A percentile compares a stretch with the other conserved stretches of the same genome.
phyloP scores from a whole-genome alignment of 208 protist species.

The Crithidia expoeki region DNA sequence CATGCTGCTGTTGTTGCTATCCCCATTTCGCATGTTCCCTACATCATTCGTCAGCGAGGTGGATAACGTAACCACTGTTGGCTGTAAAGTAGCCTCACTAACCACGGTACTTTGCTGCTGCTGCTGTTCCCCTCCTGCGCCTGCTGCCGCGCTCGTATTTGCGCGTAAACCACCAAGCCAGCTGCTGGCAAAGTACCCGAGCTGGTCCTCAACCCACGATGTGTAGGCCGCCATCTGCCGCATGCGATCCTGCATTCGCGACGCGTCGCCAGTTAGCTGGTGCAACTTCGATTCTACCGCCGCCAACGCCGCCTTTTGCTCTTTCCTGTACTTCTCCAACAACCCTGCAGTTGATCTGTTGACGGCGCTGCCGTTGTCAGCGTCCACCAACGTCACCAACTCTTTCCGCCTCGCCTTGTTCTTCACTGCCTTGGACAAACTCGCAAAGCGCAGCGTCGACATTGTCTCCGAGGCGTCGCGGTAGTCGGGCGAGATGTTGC shows the following conservation, averaged over 20 bases:
- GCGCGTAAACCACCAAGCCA: not conserved
- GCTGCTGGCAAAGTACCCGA: conserved; percentile 33
- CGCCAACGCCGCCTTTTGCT: conserved; percentile 4
- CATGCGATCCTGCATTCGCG: conserved; percentile 25
- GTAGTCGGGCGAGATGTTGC: conserved; percentile 71
- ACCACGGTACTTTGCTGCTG: no score
- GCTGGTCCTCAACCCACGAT: conserved; percentile 58
- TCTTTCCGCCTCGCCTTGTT: conserved; percentile 36
- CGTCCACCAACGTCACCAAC: conserved; percentile 6
- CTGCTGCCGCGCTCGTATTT: not conserved
- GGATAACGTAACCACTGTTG: not conserved
- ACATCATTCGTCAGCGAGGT: not conserved
- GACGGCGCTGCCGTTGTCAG: not conserved
- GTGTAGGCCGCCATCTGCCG: conserved; percentile 39
- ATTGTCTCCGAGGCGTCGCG: conserved; percentile 69
- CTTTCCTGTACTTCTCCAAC: conserved; percentile 13
- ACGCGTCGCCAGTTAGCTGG: conserved; percentile 12
- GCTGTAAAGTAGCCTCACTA: not conserved
- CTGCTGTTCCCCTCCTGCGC: not conserved
- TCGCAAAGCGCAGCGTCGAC: conserved; percentile 85
- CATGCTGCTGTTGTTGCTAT: conserved; percentile 13
- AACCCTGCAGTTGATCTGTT: not conserved
- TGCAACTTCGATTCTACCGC: conserved; percentile 18
- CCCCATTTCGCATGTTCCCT: not conserved
- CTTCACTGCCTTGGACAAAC: conserved; percentile 38